phyloP scores from a whole-genome alignment of 2,329 filamentous ascomycete species.

The Parastagonospora avenae region DNA sequence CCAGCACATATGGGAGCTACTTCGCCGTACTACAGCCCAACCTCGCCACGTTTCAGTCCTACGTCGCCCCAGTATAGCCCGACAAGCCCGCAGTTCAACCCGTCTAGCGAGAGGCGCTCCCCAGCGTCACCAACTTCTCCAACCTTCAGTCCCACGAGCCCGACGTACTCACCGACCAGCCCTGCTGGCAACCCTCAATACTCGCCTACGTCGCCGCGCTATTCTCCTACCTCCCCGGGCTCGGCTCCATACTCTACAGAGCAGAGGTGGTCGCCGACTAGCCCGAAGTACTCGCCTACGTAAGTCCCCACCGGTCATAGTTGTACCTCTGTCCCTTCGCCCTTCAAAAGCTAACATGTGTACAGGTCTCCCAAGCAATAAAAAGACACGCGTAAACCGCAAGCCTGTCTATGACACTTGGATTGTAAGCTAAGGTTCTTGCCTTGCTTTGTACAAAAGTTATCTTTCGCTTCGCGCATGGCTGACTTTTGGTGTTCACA shows the following conservation, averaged over 20 bases:
- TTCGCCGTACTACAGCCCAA: constrained; percentile 63
- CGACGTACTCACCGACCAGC: constrained; percentile 32
- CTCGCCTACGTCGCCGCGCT: constrained; percentile 52
- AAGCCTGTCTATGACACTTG: constrained; percentile 2
- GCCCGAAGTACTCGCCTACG: constrained; percentile 52
- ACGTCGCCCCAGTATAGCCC: constrained; percentile 63
- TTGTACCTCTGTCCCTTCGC: constrained; percentile 20
- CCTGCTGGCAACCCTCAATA: constrained; percentile 47
- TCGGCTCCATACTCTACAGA: constrained; percentile 29
- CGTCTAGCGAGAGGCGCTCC: constrained; percentile 57
- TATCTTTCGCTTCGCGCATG: constrained; percentile 32
- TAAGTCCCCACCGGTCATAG: constrained; percentile 44
- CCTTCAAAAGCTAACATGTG: constrained; percentile 23
- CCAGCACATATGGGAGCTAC: constrained; percentile 23
- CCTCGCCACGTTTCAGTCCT: constrained; percentile 58
- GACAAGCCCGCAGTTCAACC: constrained; percentile 63
- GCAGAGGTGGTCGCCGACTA: constrained; percentile 53
- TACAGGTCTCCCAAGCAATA: constrained; percentile 44
- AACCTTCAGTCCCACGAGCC: constrained; percentile 42
- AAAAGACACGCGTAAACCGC: constrained; percentile 7
- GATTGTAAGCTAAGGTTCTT: constrained; percentile 39
- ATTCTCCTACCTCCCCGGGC: constrained; percentile 48
- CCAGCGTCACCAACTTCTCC: constrained; percentile 57
- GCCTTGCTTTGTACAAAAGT: constrained; percentile 43
- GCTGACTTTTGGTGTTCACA: constrained; percentile 38